Evolutionary conservation across 1,139 yeast genomes (phyloP), one percentile per base, ranked within the genome.

Genomic region (Lodderomyces elongisporus): DNA sequence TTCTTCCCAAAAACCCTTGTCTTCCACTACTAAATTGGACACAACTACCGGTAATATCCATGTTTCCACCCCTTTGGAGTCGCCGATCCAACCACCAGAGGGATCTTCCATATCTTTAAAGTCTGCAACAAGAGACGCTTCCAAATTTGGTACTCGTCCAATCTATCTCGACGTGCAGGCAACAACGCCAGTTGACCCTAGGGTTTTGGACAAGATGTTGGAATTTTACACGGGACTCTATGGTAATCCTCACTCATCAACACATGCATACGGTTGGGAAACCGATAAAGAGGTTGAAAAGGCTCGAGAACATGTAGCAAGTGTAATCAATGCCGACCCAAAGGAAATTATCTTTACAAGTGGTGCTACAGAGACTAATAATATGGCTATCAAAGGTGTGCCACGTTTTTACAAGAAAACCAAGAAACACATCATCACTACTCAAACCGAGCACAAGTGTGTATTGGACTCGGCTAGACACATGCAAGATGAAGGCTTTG

Each of bases 201-300:
- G 99, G 40, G 99, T 91, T 5, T 65, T 93, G 48, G 99, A 91
- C 57, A 84, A 78, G 48, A 91, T 93, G 98, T 63, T 93, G 50
- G 82, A 79, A 50, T 91, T 83, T 56, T 88, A 80, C 60, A 89
- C 97, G 3, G 97, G 96, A 10, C 70, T 85, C 38, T 91, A 88
- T 54, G 99, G 99, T 38, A 91, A 91, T 58, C 98, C 98, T 10
- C 99, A 91, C 59, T 87, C 96, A 4, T 79, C 94, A 36, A 93
- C 98, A 9, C 97, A 91, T 55, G 77, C 95, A n/a, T 91, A 91
- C 56, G 99, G 99, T 24, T 91, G 99, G 99, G 99, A 91, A 62
- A 85, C 98, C 4, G 96, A 89, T 39, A 76, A 74, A 47, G 96
- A 84, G 40, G 94, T 93, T 23, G 98, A 91, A 54, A 67, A 66